Base-by-base conservation (phyloP, 768 basidiomycete species). In the Serendipita vermifera region DNA sequence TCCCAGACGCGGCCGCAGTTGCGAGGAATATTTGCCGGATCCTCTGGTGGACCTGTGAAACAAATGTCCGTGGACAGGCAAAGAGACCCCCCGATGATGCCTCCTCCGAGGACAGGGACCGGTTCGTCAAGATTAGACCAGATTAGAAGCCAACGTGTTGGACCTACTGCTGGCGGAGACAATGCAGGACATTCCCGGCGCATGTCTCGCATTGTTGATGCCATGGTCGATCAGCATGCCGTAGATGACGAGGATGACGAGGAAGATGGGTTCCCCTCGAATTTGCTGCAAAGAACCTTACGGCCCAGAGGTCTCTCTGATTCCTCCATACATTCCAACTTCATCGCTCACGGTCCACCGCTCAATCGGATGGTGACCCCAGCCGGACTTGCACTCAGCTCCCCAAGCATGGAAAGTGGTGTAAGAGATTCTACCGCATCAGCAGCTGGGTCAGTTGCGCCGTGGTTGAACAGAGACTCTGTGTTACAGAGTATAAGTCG, bases 21-120 rank as follows among this genome's bases (percentile, higher is more conserved):
- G 26, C 85, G 88, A 78, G 83, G 80, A 32, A 96, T 99, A 60
- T 98, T 98, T 63, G 94, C 91, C 0, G 94, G 94, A 33, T 91
- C 90, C 2, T 83, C 84, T 26, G 71, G 71, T 32, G 40, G 70
- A 2, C 5, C 46, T n/a, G 22, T 9, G 56, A n/a, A n/a, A 40
- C 48, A 22, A 26, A 39, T 9, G 48, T 54, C 38, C 14, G 39
- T 22, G 35, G 48, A 27, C 17, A 26, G 29, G n/a, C 40, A 7
- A 33, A 17, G 26, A 41, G 48, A n/a, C 36, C 55, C 58, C 54
- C 26, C 64, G 17, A 39, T 62, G 31, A 26, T 63, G 55, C 58
- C 61, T 38, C 56, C 67, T 60, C 60, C 63, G 9, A 65, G 62
- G 33, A 60, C 62, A 27, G 61, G 61, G 43, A 63, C 67, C 58